Base-by-base conservation (phyloP, 1,139 yeast species). In the Kodamaea arcana region DNA sequence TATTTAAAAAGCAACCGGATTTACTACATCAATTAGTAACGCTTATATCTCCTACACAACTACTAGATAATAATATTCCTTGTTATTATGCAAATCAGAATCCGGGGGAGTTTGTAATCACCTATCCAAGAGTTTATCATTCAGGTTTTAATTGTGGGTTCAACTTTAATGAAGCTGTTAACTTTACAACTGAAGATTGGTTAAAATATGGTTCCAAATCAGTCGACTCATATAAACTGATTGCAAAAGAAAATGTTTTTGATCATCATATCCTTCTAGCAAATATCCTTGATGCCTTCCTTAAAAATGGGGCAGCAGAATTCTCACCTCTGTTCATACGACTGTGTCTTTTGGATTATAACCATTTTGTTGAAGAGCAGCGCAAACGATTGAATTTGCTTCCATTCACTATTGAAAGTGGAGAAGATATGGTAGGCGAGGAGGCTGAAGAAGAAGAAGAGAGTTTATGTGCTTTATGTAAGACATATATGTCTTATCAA, bases 21-120 rank as follows among this genome's bases (percentile, higher is more conserved):
- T 68, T 90, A 42, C 62, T 90, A 36, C 95, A 86, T 58, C 97
- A 90, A 53, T 64, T 92, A 34, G 88, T 87, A 10, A 83, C 96
- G 0, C 66, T 88, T 50, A 57, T 88, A 3, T 80, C 90, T 4
- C 97, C 97, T 0, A 58, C 58, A 45, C 64, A 70, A 24, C 60
- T 83, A 20, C 53, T 64, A 3, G 62, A 72, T 21, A 65, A 77
- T 26, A 78, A 75, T 0, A 77, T 85, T 5, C 68, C 69, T 10
- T 77, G 83, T 43, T 83, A 70, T 46, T 83, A 78, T 40, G 84
- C 86, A 1, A 79, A 87, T 45, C 98, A 90, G 54, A 65, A 77
- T 14, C 85, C 95, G 0, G 90, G 90, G 35, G 92, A 83, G 50
- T 82, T 78, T 52, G 75, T 83, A 5, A 62, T 83, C 3, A 83